Percentiles rank a stretch among this genome's conserved stretches.
These are phyloP conservation scores for Tricholoma matsutake DNA, from an alignment of 768 basidiomycete species.

Conservation along the genomic window DNA sequence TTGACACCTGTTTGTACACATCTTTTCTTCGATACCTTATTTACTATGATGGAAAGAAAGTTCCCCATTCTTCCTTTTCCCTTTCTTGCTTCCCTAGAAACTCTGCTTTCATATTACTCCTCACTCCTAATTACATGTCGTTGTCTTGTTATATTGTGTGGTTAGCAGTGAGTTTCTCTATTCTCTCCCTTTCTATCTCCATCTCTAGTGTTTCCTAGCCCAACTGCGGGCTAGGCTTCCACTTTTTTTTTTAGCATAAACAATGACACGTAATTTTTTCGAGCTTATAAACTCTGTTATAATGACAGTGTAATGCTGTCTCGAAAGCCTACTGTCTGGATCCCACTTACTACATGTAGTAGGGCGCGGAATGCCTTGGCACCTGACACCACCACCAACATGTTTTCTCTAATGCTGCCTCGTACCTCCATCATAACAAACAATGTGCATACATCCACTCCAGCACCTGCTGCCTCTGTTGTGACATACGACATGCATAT, in stretches of 20 bases:
- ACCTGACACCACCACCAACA: not conserved
- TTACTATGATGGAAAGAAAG: not conserved
- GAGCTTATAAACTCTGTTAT: not conserved
- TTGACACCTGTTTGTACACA: too few species aligned
- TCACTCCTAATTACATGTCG: too few species aligned
- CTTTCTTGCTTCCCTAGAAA: not conserved
- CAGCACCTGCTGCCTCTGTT: not conserved
- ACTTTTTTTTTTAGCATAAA: not conserved
- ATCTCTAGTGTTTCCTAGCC: too few species aligned
- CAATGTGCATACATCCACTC: not conserved
- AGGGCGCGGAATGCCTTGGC: not conserved
- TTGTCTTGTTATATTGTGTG: not conserved
- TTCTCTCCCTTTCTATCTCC: not conserved
- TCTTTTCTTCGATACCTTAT: not conserved
- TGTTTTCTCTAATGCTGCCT: not conserved
- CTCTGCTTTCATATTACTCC: too few species aligned
- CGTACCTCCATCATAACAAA: not conserved
- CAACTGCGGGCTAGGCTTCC: not conserved
- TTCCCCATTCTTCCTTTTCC: not conserved
- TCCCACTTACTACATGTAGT: not conserved
- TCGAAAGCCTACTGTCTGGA: not conserved
- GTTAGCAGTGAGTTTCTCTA: not conserved
- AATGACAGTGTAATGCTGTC: not conserved
- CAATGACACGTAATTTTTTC: not conserved
- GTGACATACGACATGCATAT: not conserved